A percentile compares a stretch with the other conserved stretches of the same genome.
Evolutionary conservation across 495 filamentous ascomycete species (phyloP).

Genomic region (Penicillium waksmanii): DNA sequence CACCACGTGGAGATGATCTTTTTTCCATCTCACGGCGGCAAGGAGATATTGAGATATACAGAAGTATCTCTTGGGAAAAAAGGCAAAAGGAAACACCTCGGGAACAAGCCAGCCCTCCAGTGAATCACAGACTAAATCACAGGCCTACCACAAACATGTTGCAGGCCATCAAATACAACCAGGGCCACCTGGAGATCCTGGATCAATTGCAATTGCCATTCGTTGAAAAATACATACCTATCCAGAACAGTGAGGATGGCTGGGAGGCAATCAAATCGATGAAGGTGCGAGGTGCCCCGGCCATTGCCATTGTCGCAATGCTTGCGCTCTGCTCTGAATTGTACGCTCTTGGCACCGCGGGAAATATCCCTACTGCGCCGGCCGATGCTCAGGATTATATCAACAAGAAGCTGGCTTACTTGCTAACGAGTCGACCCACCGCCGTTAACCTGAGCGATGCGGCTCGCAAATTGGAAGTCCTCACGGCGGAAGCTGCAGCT

Average conservation of each 20-base stretch:
- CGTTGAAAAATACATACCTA: slow-evolving; percentile 74
- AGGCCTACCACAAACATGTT: slow-evolving; percentile 54
- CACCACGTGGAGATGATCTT: background rate
- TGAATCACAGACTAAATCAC: background rate
- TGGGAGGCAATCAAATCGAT: slow-evolving; percentile 93
- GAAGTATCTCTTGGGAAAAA: background rate
- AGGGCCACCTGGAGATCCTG: slow-evolving; percentile 79
- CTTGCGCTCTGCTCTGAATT: slow-evolving; percentile 75
- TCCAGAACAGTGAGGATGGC: slow-evolving; percentile 76
- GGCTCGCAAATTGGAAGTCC: slow-evolving; percentile 71
- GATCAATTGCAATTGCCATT: slow-evolving; percentile 93
- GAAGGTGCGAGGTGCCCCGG: slow-evolving; percentile 91
- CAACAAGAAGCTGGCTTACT: slow-evolving; percentile 73
- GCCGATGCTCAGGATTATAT: slow-evolving; percentile 70
- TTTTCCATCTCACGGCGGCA: background rate
- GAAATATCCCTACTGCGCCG: slow-evolving; percentile 40
- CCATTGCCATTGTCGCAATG: slow-evolving; percentile 95
- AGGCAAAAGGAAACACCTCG: background rate
- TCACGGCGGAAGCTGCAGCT: slow-evolving; percentile 46
- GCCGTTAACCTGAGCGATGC: slow-evolving; percentile 95
- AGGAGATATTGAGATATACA: background rate
- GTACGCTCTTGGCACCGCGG: slow-evolving; percentile 22
- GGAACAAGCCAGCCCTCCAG: background rate
- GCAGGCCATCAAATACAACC: slow-evolving; percentile 84
- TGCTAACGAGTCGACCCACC: slow-evolving; percentile 85